A percentile compares a stretch with the other conserved stretches of the same genome.
Conservation (phyloP, 164 flowering plant species). For the Stephania cephalantha region DNA sequence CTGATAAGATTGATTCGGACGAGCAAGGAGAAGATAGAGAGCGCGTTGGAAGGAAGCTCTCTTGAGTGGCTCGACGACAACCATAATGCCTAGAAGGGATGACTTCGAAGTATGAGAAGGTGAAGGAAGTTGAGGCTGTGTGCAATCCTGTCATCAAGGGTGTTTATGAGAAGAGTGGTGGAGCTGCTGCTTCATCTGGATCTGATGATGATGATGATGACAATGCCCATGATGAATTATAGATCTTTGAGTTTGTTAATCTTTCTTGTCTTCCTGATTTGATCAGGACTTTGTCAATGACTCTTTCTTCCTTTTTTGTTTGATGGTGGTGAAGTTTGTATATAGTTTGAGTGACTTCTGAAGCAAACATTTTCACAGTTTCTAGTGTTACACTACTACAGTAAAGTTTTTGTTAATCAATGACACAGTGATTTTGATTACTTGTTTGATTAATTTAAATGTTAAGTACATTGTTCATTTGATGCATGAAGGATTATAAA, state of each 20-base stretch:
- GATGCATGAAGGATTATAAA: no score
- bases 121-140: slow-evolving; percentile 48
- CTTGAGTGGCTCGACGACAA: slow-evolving; percentile 55
- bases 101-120: slow-evolving; percentile 49
- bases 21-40: slow-evolving; percentile 53
- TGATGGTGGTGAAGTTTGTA: no score
- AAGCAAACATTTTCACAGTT: no score
- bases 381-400: no score
- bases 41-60: slow-evolving; percentile 38
- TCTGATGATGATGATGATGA: slow-evolving; percentile 29
- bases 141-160: slow-evolving; percentile 43
- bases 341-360: no score
- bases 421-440: no score
- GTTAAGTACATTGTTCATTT: no score
- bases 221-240: slow-evolving; percentile 31
- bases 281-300: background rate
- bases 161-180: slow-evolving; percentile 35
- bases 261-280: background rate
- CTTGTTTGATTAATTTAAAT: no score
- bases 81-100: slow-evolving; percentile 43
- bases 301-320: no score
- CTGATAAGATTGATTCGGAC: slow-evolving; percentile 38
- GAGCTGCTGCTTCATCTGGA: slow-evolving; percentile 16
- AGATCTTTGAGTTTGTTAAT: slow-evolving; percentile 4
- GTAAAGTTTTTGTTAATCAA: no score